Conservation (phyloP, 1,284 basidiomycete genomes). For the Hymenochaete sp. region DNA sequence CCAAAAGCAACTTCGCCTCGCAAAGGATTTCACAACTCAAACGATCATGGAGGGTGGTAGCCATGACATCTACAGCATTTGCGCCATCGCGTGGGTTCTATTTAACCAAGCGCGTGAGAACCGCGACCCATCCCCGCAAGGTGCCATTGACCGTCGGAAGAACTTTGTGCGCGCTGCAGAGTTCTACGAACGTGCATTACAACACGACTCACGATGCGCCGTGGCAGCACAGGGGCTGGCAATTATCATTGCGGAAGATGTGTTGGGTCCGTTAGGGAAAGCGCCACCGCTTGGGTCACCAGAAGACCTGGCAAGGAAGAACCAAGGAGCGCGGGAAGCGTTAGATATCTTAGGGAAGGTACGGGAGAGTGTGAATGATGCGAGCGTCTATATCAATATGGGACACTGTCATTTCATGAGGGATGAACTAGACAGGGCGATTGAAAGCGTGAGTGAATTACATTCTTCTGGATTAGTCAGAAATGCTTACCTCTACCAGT, state of each 20-base stretch:
- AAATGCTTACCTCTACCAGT: conserved; percentile 40
- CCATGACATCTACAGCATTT: conserved; percentile 85
- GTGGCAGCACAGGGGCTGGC: conserved; percentile 90
- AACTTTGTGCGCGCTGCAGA: conserved; percentile 78
- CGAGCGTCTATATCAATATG: conserved; percentile 88
- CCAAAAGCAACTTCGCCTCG: conserved; percentile 57
- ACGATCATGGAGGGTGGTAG: conserved; percentile 79
- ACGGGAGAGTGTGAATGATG: conserved; percentile 75
- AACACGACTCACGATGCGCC: conserved; percentile 74
- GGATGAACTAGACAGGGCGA: conserved; percentile 89
- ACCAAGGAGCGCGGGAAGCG: conserved; percentile 74
- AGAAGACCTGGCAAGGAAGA: conserved; percentile 53
- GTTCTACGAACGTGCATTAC: conserved; percentile 84
- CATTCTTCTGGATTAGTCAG: conserved; percentile 4
- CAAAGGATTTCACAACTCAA: conserved; percentile 77
- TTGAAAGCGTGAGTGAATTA: conserved; percentile 69
- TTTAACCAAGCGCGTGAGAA: conserved; percentile 81
- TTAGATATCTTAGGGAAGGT: conserved; percentile 83
- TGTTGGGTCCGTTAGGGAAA: conserved; percentile 51
- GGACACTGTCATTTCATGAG: conserved; percentile 87
- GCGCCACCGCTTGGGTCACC: conserved; percentile 40
- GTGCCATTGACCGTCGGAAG: conserved; percentile 62
- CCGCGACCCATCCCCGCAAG: conserved; percentile 47
- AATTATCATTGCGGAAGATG: conserved; percentile 86
- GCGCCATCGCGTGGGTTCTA: conserved; percentile 77